phyloP scores from a whole-genome alignment of 2,329 filamentous ascomycete genomes.

The Aspergillus caelatus region DNA sequence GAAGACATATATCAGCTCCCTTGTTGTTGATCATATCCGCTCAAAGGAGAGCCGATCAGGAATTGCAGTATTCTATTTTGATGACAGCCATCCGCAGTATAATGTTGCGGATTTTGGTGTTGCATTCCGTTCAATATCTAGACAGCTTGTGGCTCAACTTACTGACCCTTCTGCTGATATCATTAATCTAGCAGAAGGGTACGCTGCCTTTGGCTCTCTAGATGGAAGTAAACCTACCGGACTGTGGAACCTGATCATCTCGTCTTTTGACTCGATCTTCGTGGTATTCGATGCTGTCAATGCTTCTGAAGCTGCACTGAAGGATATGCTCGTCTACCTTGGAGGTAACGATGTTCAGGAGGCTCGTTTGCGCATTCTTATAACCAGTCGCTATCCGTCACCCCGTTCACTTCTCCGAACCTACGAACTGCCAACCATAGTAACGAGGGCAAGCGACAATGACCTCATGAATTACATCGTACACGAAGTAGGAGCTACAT shows the following conservation, averaged over 20 bases:
- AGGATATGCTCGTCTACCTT: background rate
- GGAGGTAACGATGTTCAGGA: background rate
- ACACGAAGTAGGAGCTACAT: background rate
- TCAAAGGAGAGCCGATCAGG: background rate
- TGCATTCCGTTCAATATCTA: background rate
- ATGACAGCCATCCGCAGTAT: background rate
- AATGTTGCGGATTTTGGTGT: background rate
- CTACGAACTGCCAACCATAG: background rate
- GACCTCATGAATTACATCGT: background rate
- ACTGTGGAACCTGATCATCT: background rate
- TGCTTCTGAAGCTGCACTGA: background rate
- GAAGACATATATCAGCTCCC: background rate
- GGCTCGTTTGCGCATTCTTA: background rate
- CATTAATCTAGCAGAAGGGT: background rate
- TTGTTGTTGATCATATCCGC: background rate
- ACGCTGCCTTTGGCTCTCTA: background rate
- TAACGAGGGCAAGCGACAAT: background rate
- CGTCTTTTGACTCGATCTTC: background rate
- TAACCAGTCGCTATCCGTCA: background rate
- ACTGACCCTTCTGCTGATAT: background rate
- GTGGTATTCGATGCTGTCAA: background rate
- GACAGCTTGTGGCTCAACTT: background rate
- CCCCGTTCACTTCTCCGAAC: background rate
- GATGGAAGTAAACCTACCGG: background rate
- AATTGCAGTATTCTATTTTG: background rate